phyloP scores from a whole-genome alignment of 345 rosid genomes.

The Linum trigynum region DNA sequence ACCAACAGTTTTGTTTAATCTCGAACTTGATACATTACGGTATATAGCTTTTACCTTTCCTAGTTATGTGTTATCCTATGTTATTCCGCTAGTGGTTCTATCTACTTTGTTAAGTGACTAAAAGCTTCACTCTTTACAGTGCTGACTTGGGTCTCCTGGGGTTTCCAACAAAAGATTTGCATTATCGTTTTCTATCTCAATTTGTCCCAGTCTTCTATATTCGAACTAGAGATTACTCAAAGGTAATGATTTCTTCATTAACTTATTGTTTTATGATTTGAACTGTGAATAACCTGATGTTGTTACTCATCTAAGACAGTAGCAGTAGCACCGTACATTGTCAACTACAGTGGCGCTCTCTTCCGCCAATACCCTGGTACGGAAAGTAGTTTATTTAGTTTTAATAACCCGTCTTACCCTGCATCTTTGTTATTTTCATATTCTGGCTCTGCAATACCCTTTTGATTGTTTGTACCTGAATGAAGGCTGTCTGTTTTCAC shows the following conservation, averaged over 20 bases:
- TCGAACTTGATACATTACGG: conserved; percentile 94
- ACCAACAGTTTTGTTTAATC: conserved; percentile 79
- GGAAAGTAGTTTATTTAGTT: conserved; percentile 8
- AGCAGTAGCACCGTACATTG: conserved; percentile 72
- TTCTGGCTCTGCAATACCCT: neutral
- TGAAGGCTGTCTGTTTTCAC: neutral
- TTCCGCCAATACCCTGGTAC: conserved; percentile 92
- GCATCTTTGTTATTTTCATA: neutral
- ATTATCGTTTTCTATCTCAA: conserved; percentile 83
- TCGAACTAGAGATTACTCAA: conserved; percentile 83
- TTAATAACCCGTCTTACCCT: neutral
- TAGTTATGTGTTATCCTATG: conserved; percentile 8
- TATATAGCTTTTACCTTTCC: conserved; percentile 20
- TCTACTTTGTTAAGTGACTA: conserved; percentile 9
- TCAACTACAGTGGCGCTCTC: conserved; percentile 85
- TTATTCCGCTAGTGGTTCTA: neutral
- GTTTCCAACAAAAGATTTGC: conserved; percentile 89
- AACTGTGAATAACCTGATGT: conserved; percentile 18
- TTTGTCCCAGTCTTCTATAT: conserved; percentile 75
- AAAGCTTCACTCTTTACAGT: conserved; percentile 38
- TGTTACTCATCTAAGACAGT: conserved; percentile 60
- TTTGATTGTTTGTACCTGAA: neutral
- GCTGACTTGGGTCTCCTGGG: conserved; percentile 93
- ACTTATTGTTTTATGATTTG: conserved; percentile 12
- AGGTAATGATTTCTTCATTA: conserved; percentile 36